Conservation (phyloP, 176 grass and related monocot species). For the Cenchrus purpureus region DNA sequence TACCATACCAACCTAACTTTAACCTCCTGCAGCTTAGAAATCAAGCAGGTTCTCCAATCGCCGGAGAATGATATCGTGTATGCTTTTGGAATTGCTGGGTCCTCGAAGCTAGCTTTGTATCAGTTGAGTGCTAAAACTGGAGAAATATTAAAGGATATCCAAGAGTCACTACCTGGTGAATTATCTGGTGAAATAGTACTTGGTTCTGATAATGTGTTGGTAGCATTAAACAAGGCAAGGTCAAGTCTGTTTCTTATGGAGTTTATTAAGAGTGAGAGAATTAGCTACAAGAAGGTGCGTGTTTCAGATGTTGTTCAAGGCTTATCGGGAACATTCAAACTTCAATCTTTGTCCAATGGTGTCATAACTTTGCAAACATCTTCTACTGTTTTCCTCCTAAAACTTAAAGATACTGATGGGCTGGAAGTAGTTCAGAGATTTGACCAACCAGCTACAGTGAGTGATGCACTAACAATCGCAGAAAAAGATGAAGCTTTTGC, state of each 20-base stretch:
- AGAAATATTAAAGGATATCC: conserved; percentile 69
- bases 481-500: conserved; percentile 85
- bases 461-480: conserved; percentile 66
- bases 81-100: conserved; percentile 69
- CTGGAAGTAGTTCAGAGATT: conserved; percentile 75
- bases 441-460: conserved; percentile 61
- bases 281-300: conserved; percentile 58
- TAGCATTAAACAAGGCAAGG: conserved; percentile 75
- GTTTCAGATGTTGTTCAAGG: conserved; percentile 70
- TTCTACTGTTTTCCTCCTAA: conserved; percentile 66
- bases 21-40: conserved; percentile 64
- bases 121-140: conserved; percentile 86
- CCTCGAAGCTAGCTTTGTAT: conserved; percentile 69
- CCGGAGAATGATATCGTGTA: conserved; percentile 75
- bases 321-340: conserved; percentile 53
- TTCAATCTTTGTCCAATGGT: conserved; percentile 70
- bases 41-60: conserved; percentile 70
- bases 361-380: conserved; percentile 68
- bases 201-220: conserved; percentile 60
- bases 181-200: conserved; percentile 71
- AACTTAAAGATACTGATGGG: conserved; percentile 61
- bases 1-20: conserved; percentile 22
- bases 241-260: conserved; percentile 71
- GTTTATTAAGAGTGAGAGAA: conserved; percentile 61
- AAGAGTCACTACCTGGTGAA: conserved; percentile 59